A percentile compares a stretch with the other conserved stretches of the same genome.
These are phyloP conservation scores for Calendula officinalis DNA, from an alignment of 129 eudicot genomes.

Conservation along the genomic window DNA sequence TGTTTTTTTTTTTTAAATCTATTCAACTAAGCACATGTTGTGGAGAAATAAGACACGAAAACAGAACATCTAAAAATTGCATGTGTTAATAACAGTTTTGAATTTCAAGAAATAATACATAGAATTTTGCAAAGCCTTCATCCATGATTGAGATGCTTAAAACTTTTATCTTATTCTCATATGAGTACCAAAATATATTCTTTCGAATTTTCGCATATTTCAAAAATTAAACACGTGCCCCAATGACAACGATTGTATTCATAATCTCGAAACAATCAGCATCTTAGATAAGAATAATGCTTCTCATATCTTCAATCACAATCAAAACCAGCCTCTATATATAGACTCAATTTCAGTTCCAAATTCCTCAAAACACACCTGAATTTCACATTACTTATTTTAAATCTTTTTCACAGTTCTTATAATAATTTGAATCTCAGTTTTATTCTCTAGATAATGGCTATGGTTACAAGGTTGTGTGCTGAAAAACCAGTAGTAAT, in stretches of 20 bases:
- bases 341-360: conserved; percentile 18
- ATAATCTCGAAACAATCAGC: conserved; percentile 19
- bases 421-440: conserved; percentile 5
- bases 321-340: conserved; percentile 22
- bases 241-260: conserved; percentile 8
- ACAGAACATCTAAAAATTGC: no score
- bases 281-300: not conserved
- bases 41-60: no score
- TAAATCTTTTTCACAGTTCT: no score
- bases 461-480: conserved; percentile 28
- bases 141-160: no score
- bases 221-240: conserved; percentile 13
- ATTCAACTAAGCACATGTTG: no score
- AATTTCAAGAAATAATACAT: no score
- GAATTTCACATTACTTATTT: not conserved
- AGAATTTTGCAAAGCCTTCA: no score
- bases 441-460: conserved; percentile 27
- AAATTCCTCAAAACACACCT: conserved; percentile 6
- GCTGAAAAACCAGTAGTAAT: conserved; percentile 33
- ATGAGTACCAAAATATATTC: conserved; percentile 10
- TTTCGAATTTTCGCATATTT: conserved; percentile 9
- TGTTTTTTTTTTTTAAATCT: no score
- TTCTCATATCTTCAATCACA: conserved; percentile 7
- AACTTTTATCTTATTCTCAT: conserved; percentile 25
- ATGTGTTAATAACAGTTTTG: no score